Conservation (phyloP, 768 basidiomycete species). For the Paxillus ammoniavirescens region DNA sequence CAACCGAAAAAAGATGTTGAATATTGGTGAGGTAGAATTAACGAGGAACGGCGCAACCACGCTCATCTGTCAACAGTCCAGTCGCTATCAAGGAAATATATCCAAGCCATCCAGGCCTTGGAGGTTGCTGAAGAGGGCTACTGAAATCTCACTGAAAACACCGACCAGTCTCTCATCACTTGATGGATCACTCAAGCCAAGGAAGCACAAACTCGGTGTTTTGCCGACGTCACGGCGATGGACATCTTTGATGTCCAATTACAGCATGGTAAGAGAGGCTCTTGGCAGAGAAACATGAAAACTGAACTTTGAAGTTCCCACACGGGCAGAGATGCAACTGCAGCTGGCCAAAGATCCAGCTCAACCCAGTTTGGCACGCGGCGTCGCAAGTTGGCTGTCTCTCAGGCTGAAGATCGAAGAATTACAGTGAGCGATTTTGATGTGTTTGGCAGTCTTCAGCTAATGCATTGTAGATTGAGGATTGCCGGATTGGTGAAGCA, state of each 20-base stretch:
- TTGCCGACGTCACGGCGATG: background rate
- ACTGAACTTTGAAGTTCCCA: background rate
- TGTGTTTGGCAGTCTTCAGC: too few relatives aligned
- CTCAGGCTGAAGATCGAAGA: background rate
- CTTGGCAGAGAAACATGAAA: background rate
- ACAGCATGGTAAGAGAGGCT: background rate
- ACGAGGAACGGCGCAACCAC: background rate
- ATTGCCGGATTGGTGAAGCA: background rate
- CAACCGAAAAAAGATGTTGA: slow-evolving; percentile 32
- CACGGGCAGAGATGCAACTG: background rate
- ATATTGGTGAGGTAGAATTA: slow-evolving; percentile 10
- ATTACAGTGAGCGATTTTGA: background rate
- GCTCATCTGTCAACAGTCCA: background rate
- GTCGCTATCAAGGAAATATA: background rate
- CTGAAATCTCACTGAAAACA: too few relatives aligned
- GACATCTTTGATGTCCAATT: background rate
- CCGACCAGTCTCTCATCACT: too few relatives aligned
- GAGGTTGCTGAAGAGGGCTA: background rate
- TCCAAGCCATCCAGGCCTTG: background rate
- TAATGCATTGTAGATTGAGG: background rate
- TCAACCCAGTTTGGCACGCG: background rate
- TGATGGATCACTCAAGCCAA: too few relatives aligned
- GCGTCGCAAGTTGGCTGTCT: background rate
- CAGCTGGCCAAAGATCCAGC: background rate
- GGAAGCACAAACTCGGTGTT: too few relatives aligned